These are phyloP conservation scores for Parathielavia hyrcaniae DNA, from an alignment of 495 filamentous ascomycete species.

Conservation along the genomic window DNA sequence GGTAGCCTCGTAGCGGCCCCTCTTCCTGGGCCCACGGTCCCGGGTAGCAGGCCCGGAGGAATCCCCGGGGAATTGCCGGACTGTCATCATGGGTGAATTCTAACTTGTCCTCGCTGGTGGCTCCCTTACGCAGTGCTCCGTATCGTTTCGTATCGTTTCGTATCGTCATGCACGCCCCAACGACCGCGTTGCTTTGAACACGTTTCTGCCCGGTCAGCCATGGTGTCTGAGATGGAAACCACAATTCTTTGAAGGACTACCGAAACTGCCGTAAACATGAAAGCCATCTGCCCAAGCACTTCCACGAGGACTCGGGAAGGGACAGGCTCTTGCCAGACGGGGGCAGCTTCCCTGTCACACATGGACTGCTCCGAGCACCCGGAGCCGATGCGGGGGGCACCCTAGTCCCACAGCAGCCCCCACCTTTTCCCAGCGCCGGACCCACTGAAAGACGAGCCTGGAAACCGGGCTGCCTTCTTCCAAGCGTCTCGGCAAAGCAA, in stretches of 20 bases:
- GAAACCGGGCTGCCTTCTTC: background rate
- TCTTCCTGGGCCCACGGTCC: constrained; percentile 8
- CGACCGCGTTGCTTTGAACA: background rate
- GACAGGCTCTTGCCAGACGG: background rate
- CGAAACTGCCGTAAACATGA: no score
- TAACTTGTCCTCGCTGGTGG: no score
- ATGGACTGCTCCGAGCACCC: background rate
- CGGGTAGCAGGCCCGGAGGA: constrained; percentile 14
- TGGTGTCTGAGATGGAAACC: no score
- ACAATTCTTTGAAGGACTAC: no score
- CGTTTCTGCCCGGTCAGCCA: background rate
- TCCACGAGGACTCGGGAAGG: no score
- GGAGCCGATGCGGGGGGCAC: constrained; percentile 15
- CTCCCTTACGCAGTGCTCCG: no score
- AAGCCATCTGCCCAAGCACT: no score
- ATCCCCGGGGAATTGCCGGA: background rate
- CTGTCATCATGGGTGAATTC: constrained; percentile 5
- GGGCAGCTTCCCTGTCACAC: background rate
- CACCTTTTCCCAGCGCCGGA: background rate
- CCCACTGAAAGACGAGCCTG: background rate
- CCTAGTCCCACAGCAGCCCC: background rate
- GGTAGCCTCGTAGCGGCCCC: constrained; percentile 20
- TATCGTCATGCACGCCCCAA: no score
- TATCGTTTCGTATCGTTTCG: no score
- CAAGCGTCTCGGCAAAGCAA: constrained; percentile 4